Base-by-base conservation (phyloP, 208 protist species). In the Porcisia deanei region DNA sequence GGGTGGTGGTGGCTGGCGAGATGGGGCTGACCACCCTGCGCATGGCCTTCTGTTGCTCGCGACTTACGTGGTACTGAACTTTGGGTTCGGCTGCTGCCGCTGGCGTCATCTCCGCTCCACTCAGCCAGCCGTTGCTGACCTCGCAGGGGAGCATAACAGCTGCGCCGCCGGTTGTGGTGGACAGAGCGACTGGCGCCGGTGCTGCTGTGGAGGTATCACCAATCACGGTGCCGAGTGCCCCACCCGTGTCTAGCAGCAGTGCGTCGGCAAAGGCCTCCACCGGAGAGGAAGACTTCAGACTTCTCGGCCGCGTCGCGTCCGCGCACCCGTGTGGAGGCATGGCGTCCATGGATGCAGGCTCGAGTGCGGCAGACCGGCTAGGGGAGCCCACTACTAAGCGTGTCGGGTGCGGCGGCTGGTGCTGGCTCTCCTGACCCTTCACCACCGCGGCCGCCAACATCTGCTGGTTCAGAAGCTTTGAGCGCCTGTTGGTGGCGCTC, bases 201-300 rank as follows among this genome's bases (percentile, higher is more conserved):
- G 43, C 8, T 1, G 41, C 14, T 30, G 34, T 25, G 30, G 30
- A 30, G 10, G 49, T 59, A 2, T 49, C 68, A 25, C 68, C 68
- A 7, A 73, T 52, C 0, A 34, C 54, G 63, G 18, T 68, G 4
- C 72, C 25, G 30, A 18, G 39, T 18, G 58, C 16, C 7, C 73
- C 55, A 47, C 61, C 58, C 34, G 20, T 74, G 60, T 85, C 78
- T 43, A 83, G 54, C 30, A 86, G 74, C 66, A 88, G 75, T 20
- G 84, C 85, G 64, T 88, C 85, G 2, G 85, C 85, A 57, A 88
- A 88, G 25, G 85, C 81, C 58, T 88, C 85, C 41, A 88, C 81
- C 3, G 81, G 81, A 6, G 73, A 68, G 8, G 57, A 76, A 18
- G 71, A 73, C 65, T 55, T 59, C 1, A 12, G 65, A 55, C 25